phyloP scores from a whole-genome alignment of 306 rosid genomes.

The Cotoneaster glaucophyllus region DNA sequence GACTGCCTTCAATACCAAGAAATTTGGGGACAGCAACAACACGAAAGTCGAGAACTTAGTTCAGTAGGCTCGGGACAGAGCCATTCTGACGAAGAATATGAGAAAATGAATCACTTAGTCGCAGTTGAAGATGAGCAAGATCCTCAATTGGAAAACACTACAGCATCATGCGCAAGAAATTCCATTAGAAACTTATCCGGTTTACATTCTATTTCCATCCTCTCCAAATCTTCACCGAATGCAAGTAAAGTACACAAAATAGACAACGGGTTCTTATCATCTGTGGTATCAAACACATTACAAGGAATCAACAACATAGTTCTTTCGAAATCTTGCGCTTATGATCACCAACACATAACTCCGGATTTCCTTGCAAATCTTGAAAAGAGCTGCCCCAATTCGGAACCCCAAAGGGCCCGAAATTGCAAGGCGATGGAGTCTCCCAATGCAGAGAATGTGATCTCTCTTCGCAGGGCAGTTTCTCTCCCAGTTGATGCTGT shows the following conservation, averaged over 20 bases:
- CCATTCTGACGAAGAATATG: constrained; percentile 56
- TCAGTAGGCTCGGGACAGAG: constrained; percentile 58
- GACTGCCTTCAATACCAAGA: constrained; percentile 38
- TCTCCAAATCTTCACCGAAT: constrained; percentile 26
- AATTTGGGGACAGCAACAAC: constrained; percentile 53
- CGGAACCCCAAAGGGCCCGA: constrained; percentile 39
- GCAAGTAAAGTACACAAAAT: constrained; percentile 20
- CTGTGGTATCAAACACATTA: constrained; percentile 22
- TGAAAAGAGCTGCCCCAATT: constrained; percentile 37
- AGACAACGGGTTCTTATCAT: constrained; percentile 23
- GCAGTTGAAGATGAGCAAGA: constrained; percentile 24
- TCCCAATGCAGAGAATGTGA: constrained; percentile 20
- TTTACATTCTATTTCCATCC: constrained; percentile 32
- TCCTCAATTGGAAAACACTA: constrained; percentile 23
- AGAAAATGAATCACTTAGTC: constrained; percentile 30
- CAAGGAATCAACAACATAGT: constrained; percentile 18
- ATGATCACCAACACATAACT: constrained; percentile 13
- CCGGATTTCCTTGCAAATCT: constrained; percentile 21
- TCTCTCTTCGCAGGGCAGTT: constrained; percentile 55
- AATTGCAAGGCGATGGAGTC: constrained; percentile 37
- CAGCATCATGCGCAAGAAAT: constrained; percentile 11
- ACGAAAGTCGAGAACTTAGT: constrained; percentile 58
- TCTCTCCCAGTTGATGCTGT: constrained; percentile 84
- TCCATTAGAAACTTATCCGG: constrained; percentile 32
- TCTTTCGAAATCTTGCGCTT: constrained; percentile 21